A percentile compares a stretch with the other conserved stretches of the same genome.
These are phyloP conservation scores for Mediolabrus comicus DNA, from an alignment of 108 stramenopile genomes.

Conservation along the genomic window DNA sequence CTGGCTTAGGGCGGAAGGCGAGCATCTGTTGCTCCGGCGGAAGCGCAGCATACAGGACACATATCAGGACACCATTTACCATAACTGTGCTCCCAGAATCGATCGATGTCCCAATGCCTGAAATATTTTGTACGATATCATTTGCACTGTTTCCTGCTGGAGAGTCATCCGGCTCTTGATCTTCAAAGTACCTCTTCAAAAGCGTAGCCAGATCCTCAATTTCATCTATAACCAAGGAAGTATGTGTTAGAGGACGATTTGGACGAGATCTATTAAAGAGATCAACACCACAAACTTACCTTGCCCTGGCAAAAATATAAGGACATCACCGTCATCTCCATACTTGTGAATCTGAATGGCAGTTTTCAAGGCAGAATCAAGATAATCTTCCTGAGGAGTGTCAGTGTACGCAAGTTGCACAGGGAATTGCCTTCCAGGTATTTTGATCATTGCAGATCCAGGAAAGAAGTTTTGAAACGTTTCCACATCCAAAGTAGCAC, in stretches of 20 bases:
- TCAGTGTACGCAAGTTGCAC: conserved; percentile 82
- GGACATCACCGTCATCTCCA: conserved; percentile 75
- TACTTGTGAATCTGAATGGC: conserved; percentile 86
- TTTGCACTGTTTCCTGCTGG: background rate
- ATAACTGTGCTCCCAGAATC: conserved; percentile 50
- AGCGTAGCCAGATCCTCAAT: conserved; percentile 79
- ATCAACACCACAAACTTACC: conserved; percentile 85
- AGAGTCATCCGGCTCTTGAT: conserved; percentile 39
- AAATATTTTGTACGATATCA: conserved; percentile 60
- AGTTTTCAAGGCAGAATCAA: conserved; percentile 80
- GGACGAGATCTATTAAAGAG: background rate
- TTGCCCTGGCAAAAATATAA: conserved; percentile 97
- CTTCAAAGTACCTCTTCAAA: conserved; percentile 70
- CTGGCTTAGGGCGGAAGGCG: conserved; percentile 74
- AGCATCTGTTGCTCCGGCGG: conserved; percentile 76
- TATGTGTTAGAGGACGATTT: background rate
- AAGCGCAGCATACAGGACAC: conserved; percentile 76
- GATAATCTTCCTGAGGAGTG: conserved; percentile 61
- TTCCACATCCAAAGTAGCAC: conserved; percentile 91
- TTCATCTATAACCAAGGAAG: conserved; percentile 53
- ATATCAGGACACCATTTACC: conserved; percentile 75
- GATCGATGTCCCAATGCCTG: conserved; percentile 64
- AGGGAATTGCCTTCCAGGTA: conserved; percentile 88
- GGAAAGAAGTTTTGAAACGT: conserved; percentile 86
- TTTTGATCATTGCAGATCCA: conserved; percentile 55